Conservation (phyloP, 1,284 basidiomycete species). For the Moesziomyces antarcticus region DNA sequence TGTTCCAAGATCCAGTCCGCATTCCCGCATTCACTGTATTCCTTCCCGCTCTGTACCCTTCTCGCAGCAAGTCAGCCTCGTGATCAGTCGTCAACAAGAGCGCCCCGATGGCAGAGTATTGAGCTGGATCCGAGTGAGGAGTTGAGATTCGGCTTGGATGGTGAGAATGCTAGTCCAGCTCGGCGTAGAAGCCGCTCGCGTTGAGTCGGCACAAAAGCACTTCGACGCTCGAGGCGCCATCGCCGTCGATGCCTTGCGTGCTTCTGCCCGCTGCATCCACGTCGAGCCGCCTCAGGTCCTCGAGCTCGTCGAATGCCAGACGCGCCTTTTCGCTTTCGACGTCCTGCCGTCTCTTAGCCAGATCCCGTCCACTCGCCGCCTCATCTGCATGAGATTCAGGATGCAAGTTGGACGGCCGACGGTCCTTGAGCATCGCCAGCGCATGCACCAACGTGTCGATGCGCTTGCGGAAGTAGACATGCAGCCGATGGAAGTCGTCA, state of each 20-base stretch:
- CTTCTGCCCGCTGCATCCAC: slow-evolving; percentile 12
- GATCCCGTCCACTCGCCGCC: background rate
- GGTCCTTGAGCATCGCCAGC: slow-evolving; percentile 30
- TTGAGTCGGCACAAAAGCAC: slow-evolving; percentile 28
- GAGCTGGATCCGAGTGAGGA: too few species aligned
- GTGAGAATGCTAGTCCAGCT: slow-evolving; percentile 14
- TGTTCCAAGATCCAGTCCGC: too few species aligned
- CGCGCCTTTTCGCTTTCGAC: slow-evolving; percentile 32
- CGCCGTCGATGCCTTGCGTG: slow-evolving; percentile 6
- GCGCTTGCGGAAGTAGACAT: slow-evolving; percentile 15
- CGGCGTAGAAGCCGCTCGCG: slow-evolving; percentile 34
- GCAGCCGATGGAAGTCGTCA: slow-evolving; percentile 25
- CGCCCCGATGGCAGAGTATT: too few species aligned
- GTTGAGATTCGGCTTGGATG: too few species aligned
- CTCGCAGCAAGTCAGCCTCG: background rate
- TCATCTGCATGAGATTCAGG: background rate
- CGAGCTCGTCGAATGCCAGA: slow-evolving; percentile 24
- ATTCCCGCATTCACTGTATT: background rate
- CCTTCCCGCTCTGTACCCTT: background rate
- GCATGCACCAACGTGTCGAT: slow-evolving; percentile 34
- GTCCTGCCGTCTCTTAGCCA: slow-evolving; percentile 25
- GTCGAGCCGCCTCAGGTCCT: slow-evolving; percentile 36
- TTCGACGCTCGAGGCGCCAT: slow-evolving; percentile 19
- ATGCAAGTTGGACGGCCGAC: background rate
- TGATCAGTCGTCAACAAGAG: background rate